A percentile compares a stretch with the other conserved stretches of the same genome.
These are phyloP conservation scores for Pythium phragmitis DNA, from an alignment of 352 stramenopile genomes.

Conservation along the genomic window DNA sequence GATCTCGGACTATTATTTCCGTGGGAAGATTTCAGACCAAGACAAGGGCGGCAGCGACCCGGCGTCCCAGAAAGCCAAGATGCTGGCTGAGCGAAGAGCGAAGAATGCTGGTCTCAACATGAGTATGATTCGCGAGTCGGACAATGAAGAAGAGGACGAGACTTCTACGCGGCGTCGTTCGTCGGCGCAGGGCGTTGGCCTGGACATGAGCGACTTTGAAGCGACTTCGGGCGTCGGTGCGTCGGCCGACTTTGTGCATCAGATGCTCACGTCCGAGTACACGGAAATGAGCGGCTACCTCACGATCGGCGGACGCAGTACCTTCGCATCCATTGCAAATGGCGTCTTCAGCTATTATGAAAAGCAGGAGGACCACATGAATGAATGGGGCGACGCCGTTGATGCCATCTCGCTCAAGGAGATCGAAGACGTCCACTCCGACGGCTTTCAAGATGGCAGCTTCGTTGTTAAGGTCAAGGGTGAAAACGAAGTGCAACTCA, in stretches of 20 bases:
- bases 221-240: slow-evolving; percentile 10
- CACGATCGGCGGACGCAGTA: slow-evolving; percentile 51
- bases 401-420: slow-evolving; percentile 78
- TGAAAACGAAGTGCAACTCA: slow-evolving; percentile 70
- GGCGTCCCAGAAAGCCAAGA: slow-evolving; percentile 33
- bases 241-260: slow-evolving; percentile 18
- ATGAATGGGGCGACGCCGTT: slow-evolving; percentile 83
- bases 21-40: slow-evolving; percentile 21
- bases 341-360: slow-evolving; percentile 89
- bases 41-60: slow-evolving; percentile 32
- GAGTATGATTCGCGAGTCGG: slow-evolving; percentile 30
- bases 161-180: background rate
- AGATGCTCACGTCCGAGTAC: slow-evolving; percentile 35
- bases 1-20: slow-evolving; percentile 85
- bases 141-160: slow-evolving; percentile 27
- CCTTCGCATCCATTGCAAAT: slow-evolving; percentile 79
- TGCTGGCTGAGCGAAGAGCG: slow-evolving; percentile 20
- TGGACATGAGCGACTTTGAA: slow-evolving; percentile 28
- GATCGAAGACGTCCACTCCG: slow-evolving; percentile 78
- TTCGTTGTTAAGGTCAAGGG: slow-evolving; percentile 77
- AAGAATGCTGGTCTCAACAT: slow-evolving; percentile 29
- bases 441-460: slow-evolving; percentile 63
- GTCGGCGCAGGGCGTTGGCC: slow-evolving; percentile 10
- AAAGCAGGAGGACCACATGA: slow-evolving; percentile 75
- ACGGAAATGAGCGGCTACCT: slow-evolving; percentile 67